Conservation (phyloP, 2,329 filamentous ascomycete genomes). For the Fusarium mexicanum region DNA sequence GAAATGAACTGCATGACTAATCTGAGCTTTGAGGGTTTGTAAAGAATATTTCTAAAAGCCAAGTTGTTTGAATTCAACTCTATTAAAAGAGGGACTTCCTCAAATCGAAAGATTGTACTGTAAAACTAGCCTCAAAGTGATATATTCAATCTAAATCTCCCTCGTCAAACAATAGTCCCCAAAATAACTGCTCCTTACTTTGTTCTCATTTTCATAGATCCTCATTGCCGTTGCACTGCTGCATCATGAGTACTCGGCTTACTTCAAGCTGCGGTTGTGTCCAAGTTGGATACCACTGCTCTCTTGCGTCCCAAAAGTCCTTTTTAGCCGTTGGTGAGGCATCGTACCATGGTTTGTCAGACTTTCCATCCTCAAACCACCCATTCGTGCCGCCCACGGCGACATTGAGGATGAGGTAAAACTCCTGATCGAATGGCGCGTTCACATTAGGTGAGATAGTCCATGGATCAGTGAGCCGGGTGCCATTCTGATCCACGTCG, state of each 20-base stretch:
- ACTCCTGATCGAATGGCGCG: constrained; percentile 79
- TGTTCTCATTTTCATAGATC: constrained; percentile 40
- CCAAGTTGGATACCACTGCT: constrained; percentile 78
- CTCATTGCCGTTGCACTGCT: constrained; percentile 72
- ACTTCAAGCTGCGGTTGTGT: constrained; percentile 73
- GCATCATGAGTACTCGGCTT: constrained; percentile 75
- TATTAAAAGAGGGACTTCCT: background rate
- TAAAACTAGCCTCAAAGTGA: background rate
- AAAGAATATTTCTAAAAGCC: background rate
- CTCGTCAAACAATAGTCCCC: background rate
- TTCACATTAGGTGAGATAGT: constrained; percentile 65
- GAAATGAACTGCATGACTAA: background rate
- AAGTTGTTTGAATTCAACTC: background rate
- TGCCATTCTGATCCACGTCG: constrained; percentile 70
- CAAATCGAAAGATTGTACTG: background rate
- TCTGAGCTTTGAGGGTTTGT: background rate
- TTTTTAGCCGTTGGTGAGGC: constrained; percentile 70
- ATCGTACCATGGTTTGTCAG: constrained; percentile 83
- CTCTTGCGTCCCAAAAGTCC: constrained; percentile 79
- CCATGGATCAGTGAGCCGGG: constrained; percentile 72
- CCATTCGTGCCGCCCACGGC: constrained; percentile 83
- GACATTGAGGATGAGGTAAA: constrained; percentile 80
- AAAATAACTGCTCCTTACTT: background rate
- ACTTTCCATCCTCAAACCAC: constrained; percentile 80
- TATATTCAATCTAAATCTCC: background rate